Conservation (phyloP, 108 stramenopile genomes). For the Cyclotella cryptica region DNA sequence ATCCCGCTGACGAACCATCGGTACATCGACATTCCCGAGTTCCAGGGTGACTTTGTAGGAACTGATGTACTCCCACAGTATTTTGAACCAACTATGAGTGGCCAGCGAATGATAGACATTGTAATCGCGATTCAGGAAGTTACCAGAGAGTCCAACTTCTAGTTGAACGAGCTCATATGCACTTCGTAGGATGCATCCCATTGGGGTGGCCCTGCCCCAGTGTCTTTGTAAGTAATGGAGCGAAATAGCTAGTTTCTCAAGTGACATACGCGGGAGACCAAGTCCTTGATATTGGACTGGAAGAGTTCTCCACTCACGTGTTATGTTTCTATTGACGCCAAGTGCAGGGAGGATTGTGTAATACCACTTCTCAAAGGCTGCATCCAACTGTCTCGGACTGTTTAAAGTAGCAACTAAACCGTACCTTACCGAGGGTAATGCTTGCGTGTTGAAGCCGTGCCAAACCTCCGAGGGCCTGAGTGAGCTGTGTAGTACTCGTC, state of each 20-base stretch:
- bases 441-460: not conserved
- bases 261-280: not conserved
- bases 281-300: slow-evolving; percentile 1
- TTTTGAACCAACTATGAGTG: not conserved
- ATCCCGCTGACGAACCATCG: no score
- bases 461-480: no score
- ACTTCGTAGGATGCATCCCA: not conserved
- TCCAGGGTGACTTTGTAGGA: no score
- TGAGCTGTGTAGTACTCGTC: no score
- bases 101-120: not conserved
- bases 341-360: not conserved
- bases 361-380: not conserved
- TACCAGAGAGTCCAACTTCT: not conserved
- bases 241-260: slow-evolving; percentile 1
- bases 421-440: not conserved
- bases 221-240: not conserved
- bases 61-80: not conserved
- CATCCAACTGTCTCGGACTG: not conserved
- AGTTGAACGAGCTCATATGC: not conserved
- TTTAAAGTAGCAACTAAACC: not conserved
- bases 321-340: not conserved
- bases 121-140: not conserved
- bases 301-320: slow-evolving; percentile 7
- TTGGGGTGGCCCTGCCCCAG: not conserved
- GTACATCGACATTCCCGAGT: no score